A percentile compares a stretch with the other conserved stretches of the same genome.
phyloP scores from a whole-genome alignment of 73 alveolate genomes.

The Paraurostyla sp. region DNA sequence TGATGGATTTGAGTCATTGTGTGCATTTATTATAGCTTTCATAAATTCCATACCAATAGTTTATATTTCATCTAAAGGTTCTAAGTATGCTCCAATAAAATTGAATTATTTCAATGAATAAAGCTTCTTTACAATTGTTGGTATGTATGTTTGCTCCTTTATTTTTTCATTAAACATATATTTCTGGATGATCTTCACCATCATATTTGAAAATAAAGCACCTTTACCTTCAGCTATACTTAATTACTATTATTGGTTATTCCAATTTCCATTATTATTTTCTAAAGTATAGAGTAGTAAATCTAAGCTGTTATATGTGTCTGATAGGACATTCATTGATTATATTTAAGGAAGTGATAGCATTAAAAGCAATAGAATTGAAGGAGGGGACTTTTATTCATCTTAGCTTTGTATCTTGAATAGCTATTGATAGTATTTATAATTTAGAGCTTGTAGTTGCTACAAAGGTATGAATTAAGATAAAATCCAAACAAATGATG shows the following conservation, averaged over 20 bases:
- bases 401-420: no score
- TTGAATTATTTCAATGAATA: background rate
- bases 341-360: no score
- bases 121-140: conserved; percentile 1
- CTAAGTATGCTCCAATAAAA: background rate
- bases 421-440: background rate
- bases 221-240: background rate
- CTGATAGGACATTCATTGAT: no score
- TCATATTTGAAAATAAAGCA: conserved; percentile 15
- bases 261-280: no score
- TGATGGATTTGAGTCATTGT: background rate
- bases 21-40: background rate
- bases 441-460: background rate
- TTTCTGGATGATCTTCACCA: background rate
- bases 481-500: background rate
- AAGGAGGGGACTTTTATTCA: no score
- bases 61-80: background rate
- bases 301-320: no score
- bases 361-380: no score
- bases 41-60: conserved; percentile 4
- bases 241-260: background rate
- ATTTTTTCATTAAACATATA: background rate
- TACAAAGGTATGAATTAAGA: background rate
- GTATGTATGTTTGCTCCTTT: background rate
- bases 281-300: background rate